A percentile compares a stretch with the other conserved stretches of the same genome.
Conservation (phyloP, 2,329 filamentous ascomycete species). For the Diaporthe helianthi region DNA sequence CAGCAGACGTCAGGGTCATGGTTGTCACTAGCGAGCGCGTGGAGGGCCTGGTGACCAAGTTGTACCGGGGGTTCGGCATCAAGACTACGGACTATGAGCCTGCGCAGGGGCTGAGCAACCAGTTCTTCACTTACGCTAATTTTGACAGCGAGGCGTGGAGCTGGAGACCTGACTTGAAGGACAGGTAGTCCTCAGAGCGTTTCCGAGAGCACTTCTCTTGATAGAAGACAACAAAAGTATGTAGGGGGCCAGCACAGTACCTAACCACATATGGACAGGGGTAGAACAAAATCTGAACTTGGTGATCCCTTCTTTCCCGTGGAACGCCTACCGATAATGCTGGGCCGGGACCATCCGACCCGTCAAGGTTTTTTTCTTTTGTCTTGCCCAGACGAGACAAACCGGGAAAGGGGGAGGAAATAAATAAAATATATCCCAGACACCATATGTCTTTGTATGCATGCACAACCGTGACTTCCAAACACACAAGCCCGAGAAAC, state of each 20-base stretch:
- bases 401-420: not conserved
- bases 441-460: slow-evolving; percentile 20
- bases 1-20: slow-evolving; percentile 54
- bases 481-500: slow-evolving; percentile 24
- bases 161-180: slow-evolving; percentile 44
- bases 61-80: slow-evolving; percentile 71
- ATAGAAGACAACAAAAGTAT: not conserved
- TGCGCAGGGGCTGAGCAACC: slow-evolving; percentile 78
- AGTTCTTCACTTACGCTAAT: slow-evolving; percentile 82
- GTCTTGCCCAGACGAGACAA: slow-evolving; percentile 3
- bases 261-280: not conserved
- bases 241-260: not conserved
- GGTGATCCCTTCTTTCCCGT: slow-evolving; percentile 14
- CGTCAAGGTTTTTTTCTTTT: not conserved
- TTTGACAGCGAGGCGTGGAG: slow-evolving; percentile 69
- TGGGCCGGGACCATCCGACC: not conserved
- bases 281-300: slow-evolving; percentile 2
- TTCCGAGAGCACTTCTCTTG: not conserved
- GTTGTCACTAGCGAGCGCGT: slow-evolving; percentile 82
- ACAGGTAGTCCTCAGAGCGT: not conserved
- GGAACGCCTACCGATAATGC: slow-evolving; percentile 23
- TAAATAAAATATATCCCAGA: not conserved
- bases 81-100: slow-evolving; percentile 73
- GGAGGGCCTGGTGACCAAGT: slow-evolving; percentile 66
- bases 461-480: not conserved